Base-by-base conservation (phyloP, 1,284 basidiomycete species). In the Veloboletus limbatus region DNA sequence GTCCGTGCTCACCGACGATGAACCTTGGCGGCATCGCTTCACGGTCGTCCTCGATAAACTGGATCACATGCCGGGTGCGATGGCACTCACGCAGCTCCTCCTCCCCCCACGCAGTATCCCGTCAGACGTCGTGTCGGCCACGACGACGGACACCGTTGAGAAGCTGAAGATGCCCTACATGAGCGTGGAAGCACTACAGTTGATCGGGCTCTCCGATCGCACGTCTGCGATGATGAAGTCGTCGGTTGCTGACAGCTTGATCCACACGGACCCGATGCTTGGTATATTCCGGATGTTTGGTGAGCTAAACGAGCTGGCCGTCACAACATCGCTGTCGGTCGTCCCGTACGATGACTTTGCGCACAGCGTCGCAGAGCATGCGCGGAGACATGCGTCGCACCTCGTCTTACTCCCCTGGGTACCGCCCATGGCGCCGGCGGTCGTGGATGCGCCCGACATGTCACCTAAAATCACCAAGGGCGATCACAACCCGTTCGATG, bases 141-240 rank as follows among this genome's bases (percentile, higher is more conserved):
- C 33, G 35, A 54, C 44, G 8, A 38, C 10, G 2, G 25, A 37
- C 3, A 33, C 27, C 7, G 22, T 18, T 0, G 41, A 57, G 6
- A 54, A 37, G 14, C 13, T 21, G 2, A 60, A 40, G 25, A 22
- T 47, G 1, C 51, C 54, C 18, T 41, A 25, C 0, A 28, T 57
- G 10, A 43, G 25, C 17, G 60, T 92, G 32, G 81, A 89, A 46
- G 90, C 88, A 0, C 78, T 96, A 11, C 85, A 92, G 24, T 76
- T 97, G 16, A 81, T 96, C 47, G 93, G 96, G 65, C 79, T 97
- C 18, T 92, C 93, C 0, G 90, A 95, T 46, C 88, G 95, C 54
- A 89, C 89, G 1, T 95, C 90, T 2, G 88, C 89, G 0, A 87
- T 97, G 47, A 87, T 97, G 81, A 88, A 85, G 59, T 92, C 89